A percentile compares a stretch with the other conserved stretches of the same genome.
These are phyloP conservation scores for Aureobasidium sp. DNA, from an alignment of 2,329 filamentous ascomycete species.

Conservation along the genomic window DNA sequence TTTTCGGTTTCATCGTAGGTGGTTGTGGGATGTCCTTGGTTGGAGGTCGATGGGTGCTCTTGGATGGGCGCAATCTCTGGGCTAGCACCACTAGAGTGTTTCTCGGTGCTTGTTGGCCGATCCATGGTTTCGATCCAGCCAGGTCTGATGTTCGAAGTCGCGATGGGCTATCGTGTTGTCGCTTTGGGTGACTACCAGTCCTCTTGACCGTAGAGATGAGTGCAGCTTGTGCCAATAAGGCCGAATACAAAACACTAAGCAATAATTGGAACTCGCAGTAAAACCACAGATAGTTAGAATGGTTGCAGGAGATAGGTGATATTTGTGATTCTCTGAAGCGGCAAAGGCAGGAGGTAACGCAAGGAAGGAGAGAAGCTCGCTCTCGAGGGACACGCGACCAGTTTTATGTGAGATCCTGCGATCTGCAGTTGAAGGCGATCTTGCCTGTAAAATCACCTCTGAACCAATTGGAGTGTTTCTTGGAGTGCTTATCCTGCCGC, in stretches of 20 bases:
- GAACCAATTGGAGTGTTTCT: not conserved
- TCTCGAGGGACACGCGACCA: conserved; percentile 4
- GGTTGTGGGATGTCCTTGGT: not conserved
- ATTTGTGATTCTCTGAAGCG: not conserved
- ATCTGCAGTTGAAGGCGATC: conserved; percentile 7
- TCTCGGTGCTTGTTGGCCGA: not conserved
- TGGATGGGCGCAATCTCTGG: conserved; percentile 1
- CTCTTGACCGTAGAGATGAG: not conserved
- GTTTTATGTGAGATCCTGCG: not conserved
- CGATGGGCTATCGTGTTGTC: not conserved
- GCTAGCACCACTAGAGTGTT: not conserved
- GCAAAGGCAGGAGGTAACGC: not conserved
- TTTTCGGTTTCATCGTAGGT: conserved; percentile 18
- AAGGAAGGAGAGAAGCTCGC: not conserved
- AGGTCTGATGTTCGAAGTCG: not conserved
- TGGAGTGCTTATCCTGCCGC: conserved; percentile 6
- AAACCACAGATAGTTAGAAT: not conserved
- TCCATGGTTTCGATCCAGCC: not conserved
- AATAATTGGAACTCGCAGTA: not conserved
- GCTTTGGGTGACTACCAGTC: not conserved
- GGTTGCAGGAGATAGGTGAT: not conserved
- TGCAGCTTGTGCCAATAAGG: not conserved
- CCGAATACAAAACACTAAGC: not conserved
- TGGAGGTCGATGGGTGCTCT: not conserved
- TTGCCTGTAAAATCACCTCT: not conserved